Percentiles rank a stretch among this genome's conserved stretches.
phyloP scores from a whole-genome alignment of 73 alveolate genomes.

The Blepharisma stoltei region DNA sequence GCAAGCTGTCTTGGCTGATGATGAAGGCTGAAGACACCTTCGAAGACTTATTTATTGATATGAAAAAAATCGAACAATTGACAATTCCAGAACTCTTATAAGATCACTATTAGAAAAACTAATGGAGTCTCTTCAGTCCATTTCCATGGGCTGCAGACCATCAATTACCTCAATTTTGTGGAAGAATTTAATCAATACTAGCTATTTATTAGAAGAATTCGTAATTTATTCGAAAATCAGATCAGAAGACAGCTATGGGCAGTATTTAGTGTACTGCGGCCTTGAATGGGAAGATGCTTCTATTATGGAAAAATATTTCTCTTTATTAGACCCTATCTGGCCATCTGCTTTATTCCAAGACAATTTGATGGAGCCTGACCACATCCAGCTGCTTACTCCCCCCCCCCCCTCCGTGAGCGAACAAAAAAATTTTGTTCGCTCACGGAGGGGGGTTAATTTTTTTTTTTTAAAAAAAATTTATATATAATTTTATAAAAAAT shows the following conservation, averaged over 20 bases:
- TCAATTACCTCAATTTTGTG: neutral
- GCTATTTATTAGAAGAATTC: constrained; percentile 24
- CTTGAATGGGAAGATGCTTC: neutral
- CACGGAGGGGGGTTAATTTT: too few relatives aligned
- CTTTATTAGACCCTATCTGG: neutral
- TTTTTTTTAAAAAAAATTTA: too few relatives aligned
- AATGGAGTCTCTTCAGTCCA: neutral
- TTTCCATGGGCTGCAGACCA: neutral
- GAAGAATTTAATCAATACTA: neutral
- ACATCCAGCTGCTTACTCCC: too few relatives aligned
- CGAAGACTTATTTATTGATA: neutral
- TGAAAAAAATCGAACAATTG: neutral
- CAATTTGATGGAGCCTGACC: too few relatives aligned
- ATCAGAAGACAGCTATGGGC: neutral
- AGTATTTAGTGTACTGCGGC: neutral
- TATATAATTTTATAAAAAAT: too few relatives aligned
- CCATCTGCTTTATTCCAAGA: neutral
- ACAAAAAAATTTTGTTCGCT: too few relatives aligned
- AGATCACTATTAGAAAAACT: neutral
- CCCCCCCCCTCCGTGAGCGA: too few relatives aligned
- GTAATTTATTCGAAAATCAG: neutral
- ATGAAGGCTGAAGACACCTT: neutral
- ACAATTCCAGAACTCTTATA: neutral
- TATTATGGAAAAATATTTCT: neutral
- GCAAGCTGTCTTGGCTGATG: neutral